These are phyloP conservation scores for Plasmodium cynomolgi DNA, from an alignment of 169 alveolate genomes.

Conservation along the genomic window DNA sequence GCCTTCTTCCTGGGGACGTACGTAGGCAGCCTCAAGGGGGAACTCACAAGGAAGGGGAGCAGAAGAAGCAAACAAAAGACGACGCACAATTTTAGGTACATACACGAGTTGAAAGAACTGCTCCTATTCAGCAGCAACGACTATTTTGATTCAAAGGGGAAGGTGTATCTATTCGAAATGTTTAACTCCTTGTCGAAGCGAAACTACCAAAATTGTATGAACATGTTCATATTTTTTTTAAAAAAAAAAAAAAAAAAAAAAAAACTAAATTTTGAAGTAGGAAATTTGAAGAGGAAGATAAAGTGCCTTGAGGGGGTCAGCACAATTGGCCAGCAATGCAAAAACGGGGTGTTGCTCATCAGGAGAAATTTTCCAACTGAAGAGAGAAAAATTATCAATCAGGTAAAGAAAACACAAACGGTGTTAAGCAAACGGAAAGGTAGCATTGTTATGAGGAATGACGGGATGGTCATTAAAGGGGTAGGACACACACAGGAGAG, in stretches of 20 bases:
- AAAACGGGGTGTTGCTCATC: not conserved
- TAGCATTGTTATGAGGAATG: not conserved
- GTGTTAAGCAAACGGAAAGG: not conserved
- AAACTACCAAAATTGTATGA: not conserved
- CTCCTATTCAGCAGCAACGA: not conserved
- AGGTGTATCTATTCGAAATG: not conserved
- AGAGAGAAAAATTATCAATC: not conserved
- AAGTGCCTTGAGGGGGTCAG: not conserved
- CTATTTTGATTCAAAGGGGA: not conserved
- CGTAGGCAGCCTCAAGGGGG: not conserved
- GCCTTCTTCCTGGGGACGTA: not conserved
- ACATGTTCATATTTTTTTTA: conserved; percentile 7
- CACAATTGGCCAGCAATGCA: not conserved
- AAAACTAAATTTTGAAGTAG: not conserved
- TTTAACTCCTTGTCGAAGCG: not conserved
- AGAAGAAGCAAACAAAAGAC: not conserved
- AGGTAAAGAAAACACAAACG: not conserved
- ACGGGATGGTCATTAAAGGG: not conserved
- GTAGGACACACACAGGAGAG: not conserved
- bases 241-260: not conserved
- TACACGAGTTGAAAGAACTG: not conserved
- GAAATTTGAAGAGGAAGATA: not conserved
- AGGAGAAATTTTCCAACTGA: not conserved
- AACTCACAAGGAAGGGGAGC: not conserved
- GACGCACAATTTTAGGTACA: not conserved